Evolutionary conservation across 2,329 filamentous ascomycete genomes (phyloP).

Genomic region (Clonostachys sp.): DNA sequence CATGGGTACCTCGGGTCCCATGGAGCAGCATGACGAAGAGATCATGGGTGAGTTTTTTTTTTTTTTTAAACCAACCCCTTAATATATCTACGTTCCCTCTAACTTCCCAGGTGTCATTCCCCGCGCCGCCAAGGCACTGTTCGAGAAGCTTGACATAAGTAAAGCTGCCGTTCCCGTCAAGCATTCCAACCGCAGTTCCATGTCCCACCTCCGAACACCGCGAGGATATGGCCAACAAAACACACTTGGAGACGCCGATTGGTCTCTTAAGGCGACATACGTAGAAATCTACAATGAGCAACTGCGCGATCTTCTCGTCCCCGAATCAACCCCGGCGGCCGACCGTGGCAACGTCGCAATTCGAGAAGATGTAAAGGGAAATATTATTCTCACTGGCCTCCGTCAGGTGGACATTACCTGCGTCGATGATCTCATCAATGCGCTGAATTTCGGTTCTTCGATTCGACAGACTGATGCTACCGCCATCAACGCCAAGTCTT

Average conservation of each 20-base stretch:
- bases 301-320: constrained; percentile 80
- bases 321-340: constrained; percentile 60
- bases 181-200: constrained; percentile 54
- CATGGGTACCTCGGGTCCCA: constrained; percentile 91
- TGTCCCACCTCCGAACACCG: constrained; percentile 76
- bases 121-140: constrained; percentile 78
- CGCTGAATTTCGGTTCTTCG: constrained; percentile 85
- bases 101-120: constrained; percentile 76
- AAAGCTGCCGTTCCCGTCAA: constrained; percentile 39
- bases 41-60: constrained; percentile 75
- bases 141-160: constrained; percentile 74
- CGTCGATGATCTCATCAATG: constrained; percentile 83
- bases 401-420: constrained; percentile 86
- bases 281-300: constrained; percentile 98
- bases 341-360: constrained; percentile 84
- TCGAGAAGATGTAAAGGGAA: constrained; percentile 88
- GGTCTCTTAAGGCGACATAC: constrained; percentile 91
- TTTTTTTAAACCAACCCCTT: neutral
- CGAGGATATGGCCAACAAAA: constrained; percentile 55
- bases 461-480: constrained; percentile 97
- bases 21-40: constrained; percentile 65
- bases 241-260: constrained; percentile 65
- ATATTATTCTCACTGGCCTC: constrained; percentile 88
- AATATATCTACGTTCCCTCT: constrained; percentile 6
- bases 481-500: constrained; percentile 95